Percentiles rank a stretch among this genome's conserved stretches.
These are phyloP conservation scores for Martensiomyces pterosporus DNA, from an alignment of 192 early-diverging fungal genomes.

Conservation along the genomic window DNA sequence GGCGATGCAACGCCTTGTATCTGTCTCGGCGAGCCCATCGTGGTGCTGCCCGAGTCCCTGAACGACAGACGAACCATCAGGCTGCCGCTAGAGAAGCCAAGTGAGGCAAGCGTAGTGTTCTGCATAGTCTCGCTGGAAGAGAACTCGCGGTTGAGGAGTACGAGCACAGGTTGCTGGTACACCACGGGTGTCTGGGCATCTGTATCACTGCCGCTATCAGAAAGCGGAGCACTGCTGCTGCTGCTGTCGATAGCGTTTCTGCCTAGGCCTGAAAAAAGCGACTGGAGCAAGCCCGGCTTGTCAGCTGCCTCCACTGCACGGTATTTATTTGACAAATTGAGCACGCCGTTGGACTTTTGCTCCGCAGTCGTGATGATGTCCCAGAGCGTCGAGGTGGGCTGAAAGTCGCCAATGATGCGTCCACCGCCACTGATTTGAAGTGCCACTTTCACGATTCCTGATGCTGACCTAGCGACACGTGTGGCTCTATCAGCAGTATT, in stretches of 20 bases:
- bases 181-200: neutral
- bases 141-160: slow-evolving; percentile 52
- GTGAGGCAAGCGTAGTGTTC: slow-evolving; percentile 62
- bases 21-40: no score
- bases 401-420: slow-evolving; percentile 63
- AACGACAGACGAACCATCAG: slow-evolving; percentile 69
- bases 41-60: slow-evolving; percentile 42
- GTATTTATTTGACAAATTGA: slow-evolving; percentile 25
- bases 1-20: no score
- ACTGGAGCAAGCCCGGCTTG: slow-evolving; percentile 1
- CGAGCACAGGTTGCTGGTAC: slow-evolving; percentile 30
- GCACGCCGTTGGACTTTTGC: slow-evolving; percentile 6
- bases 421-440: slow-evolving; percentile 69
- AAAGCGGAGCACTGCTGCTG: no score
- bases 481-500: no score
- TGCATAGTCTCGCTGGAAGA: slow-evolving; percentile 56
- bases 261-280: slow-evolving; percentile 3
- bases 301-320: slow-evolving; percentile 4
- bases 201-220: neutral
- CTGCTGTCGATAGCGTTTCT: slow-evolving; percentile 6
- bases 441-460: slow-evolving; percentile 56
- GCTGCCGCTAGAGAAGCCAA: slow-evolving; percentile 66
- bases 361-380: slow-evolving; percentile 28
- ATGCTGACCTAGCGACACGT: neutral
- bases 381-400: slow-evolving; percentile 63